phyloP scores from a whole-genome alignment of 1,139 yeast genomes.

The Candida neerlandica region DNA sequence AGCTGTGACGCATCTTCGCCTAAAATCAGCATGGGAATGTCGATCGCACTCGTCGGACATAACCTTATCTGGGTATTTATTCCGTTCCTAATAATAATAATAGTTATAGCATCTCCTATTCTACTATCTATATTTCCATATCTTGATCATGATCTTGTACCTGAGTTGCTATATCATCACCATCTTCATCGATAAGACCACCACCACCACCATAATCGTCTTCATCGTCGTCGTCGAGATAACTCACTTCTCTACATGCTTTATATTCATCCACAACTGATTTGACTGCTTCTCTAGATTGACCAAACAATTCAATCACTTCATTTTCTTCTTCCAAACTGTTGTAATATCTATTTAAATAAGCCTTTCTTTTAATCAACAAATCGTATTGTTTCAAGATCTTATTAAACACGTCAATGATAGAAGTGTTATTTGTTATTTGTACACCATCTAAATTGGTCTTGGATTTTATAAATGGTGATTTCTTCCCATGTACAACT shows the following conservation, averaged over 20 bases:
- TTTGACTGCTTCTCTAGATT: slow-evolving; percentile 73
- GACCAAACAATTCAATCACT: slow-evolving; percentile 76
- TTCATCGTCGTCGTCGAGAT: slow-evolving; percentile 47
- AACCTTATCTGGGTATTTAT: not conserved
- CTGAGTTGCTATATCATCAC: not conserved
- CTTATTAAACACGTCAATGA: slow-evolving; percentile 64
- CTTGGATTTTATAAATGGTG: slow-evolving; percentile 51
- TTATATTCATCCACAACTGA: slow-evolving; percentile 73
- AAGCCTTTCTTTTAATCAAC: slow-evolving; percentile 79
- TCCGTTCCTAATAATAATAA: not conserved
- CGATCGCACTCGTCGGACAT: not conserved
- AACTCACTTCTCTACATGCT: slow-evolving; percentile 56
- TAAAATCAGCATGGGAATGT: not conserved
- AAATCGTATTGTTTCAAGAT: slow-evolving; percentile 78
- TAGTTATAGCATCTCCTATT: too few species aligned
- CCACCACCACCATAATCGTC: slow-evolving; percentile 5
- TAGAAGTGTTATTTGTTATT: slow-evolving; percentile 77
- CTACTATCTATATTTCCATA: slow-evolving; percentile 2
- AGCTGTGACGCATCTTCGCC: not conserved
- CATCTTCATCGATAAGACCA: not conserved
- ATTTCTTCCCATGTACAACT: slow-evolving; percentile 73
- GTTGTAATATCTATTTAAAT: slow-evolving; percentile 73
- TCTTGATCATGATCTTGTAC: slow-evolving; percentile 4
- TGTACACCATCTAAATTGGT: slow-evolving; percentile 68
- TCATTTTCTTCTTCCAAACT: slow-evolving; percentile 43